Evolutionary conservation across 2,329 filamentous ascomycete genomes (phyloP).

Genomic region (Fusarium chaquense): DNA sequence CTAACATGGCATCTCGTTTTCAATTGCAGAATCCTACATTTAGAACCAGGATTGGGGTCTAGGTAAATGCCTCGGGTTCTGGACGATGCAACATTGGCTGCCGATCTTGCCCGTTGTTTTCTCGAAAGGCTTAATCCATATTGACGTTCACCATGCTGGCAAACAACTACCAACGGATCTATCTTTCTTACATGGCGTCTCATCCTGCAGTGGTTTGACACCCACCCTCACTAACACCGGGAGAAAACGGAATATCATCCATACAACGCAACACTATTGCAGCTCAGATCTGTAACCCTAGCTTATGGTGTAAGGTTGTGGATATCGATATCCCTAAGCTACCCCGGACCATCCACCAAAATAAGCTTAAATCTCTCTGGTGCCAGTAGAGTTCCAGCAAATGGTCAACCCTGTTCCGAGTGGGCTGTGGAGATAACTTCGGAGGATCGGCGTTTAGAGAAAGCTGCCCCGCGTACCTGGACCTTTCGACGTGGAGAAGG

Average conservation of each 20-base stretch:
- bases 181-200: too few relatives aligned
- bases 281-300: background rate
- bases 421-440: conserved; percentile 30
- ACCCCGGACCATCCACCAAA: conserved; percentile 1
- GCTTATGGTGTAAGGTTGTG: background rate
- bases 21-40: background rate
- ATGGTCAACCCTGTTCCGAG: conserved; percentile 4
- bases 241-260: conserved; percentile 16
- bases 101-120: conserved; percentile 9
- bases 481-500: background rate
- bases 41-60: background rate
- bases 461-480: conserved; percentile 36
- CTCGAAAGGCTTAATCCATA: background rate
- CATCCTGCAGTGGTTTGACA: too few relatives aligned
- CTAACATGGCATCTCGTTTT: background rate
- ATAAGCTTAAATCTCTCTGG: conserved; percentile 31
- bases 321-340: background rate
- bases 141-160: background rate
- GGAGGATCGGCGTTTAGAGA: conserved; percentile 38
- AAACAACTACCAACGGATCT: background rate
- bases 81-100: background rate
- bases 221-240: background rate
- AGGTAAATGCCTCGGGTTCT: background rate
- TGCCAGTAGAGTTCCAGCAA: conserved; percentile 21
- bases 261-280: background rate